Base-by-base conservation (phyloP, 768 basidiomycete genomes). In the Rhizopogon vinicolor region DNA sequence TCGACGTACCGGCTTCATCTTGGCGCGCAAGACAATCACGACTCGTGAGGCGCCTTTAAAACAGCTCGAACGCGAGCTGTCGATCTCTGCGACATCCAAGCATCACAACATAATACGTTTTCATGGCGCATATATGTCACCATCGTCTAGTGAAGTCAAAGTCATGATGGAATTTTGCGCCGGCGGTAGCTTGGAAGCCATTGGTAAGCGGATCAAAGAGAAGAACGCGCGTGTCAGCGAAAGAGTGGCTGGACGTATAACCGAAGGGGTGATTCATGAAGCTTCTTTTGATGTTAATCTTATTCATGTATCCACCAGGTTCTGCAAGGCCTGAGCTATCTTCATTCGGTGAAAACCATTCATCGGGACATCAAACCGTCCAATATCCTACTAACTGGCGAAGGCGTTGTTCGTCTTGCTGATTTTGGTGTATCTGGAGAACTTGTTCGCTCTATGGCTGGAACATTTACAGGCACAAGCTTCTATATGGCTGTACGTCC, bases 391-490 rank as follows among this genome's bases (percentile, higher is more conserved):
- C 77, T 98, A 56, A 92, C 93, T 39, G 81, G 83, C 45, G 87
- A 93, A 65, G 97, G 97, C 31, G 72, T 93, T 45, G 86, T 98
- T 66, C 97, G 94, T 70, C 79, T 99, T 3, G 87, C 83, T 68
- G 97, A 99, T 72, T 99, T 99, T 66, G 97, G 97, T 33, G 97
- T 98, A 18, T 98, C 96, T 28, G 97, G 96, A 41, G 92, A 97
- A 72, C 80, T 99, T 22, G 86, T 98, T 63, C 85, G 89, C 65
- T 93, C 90, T 50, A 72, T 90, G 59, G 97, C 97, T 14, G 91
- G 91, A 52, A 98, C 97, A 1, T 98, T 98, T 67, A 98, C 96
- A 1, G 97, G 97, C 7, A 98, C 96, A 43, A 93, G 93, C 67
- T 89, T 91, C 61, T 99, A 98, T 73, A 98, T 98, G 96, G 95